Evolutionary conservation across 139 green algal genomes (phyloP).

Genomic region (Tetraselmis chui): DNA sequence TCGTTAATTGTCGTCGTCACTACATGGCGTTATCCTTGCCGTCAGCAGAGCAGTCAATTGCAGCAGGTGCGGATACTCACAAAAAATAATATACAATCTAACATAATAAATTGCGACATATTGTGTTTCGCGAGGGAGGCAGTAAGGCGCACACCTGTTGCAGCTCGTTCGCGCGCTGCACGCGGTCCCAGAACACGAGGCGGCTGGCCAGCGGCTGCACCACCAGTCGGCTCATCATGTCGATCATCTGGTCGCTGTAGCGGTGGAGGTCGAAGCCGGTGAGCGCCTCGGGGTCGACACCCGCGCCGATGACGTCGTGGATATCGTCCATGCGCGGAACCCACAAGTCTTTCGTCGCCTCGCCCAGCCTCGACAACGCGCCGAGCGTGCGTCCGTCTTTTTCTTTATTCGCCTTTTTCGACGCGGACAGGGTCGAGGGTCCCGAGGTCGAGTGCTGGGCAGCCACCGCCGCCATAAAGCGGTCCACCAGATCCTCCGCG

Average conservation of each 20-base stretch:
- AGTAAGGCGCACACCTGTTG: neutral
- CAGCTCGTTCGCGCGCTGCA: neutral
- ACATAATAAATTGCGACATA: too few species aligned
- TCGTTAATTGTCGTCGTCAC: too few species aligned
- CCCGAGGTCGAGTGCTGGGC: neutral
- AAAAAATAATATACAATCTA: too few species aligned
- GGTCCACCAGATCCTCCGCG: neutral
- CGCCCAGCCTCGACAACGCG: neutral
- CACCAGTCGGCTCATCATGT: neutral
- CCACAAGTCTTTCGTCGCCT: neutral
- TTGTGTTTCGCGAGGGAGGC: too few species aligned
- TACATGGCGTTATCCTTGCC: too few species aligned
- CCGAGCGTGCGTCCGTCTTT: neutral
- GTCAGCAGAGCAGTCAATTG: too few species aligned
- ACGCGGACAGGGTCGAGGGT: neutral
- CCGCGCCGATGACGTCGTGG: neutral
- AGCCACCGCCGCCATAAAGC: neutral
- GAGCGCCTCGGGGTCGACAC: neutral
- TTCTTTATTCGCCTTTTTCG: neutral
- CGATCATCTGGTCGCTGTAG: neutral
- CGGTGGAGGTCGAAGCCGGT: neutral
- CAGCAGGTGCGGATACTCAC: too few species aligned
- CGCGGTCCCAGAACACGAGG: neutral
- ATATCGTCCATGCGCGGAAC: neutral
- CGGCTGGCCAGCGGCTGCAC: neutral